These are phyloP conservation scores for Malassezia sympodialis DNA, from an alignment of 1,284 basidiomycete genomes.

Conservation along the genomic window DNA sequence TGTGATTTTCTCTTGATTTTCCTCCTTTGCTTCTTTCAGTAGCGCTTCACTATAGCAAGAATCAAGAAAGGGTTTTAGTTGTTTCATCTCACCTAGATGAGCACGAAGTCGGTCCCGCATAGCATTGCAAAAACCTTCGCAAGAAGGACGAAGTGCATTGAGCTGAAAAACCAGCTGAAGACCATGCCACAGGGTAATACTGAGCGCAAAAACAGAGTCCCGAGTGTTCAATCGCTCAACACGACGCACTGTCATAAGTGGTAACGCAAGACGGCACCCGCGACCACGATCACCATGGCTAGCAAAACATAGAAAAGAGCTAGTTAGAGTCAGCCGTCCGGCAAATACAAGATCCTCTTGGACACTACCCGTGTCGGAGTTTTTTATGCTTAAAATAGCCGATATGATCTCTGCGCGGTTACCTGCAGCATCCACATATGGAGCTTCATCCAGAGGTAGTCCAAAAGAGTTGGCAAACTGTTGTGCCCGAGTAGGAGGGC, in stretches of 20 bases:
- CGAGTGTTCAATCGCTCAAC: conserved; percentile 72
- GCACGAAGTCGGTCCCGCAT: conserved; percentile 81
- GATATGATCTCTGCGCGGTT: conserved; percentile 35
- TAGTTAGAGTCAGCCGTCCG: conserved; percentile 77
- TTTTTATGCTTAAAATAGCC: conserved; percentile 38
- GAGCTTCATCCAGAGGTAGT: conserved; percentile 29
- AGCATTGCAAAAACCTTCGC: conserved; percentile 82
- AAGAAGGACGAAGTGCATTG: conserved; percentile 86
- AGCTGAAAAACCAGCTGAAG: conserved; percentile 91
- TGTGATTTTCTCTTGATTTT: conserved; percentile 12
- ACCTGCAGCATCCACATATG: conserved; percentile 23
- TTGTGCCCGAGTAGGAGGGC: conserved; percentile 36
- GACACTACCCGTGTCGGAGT: conserved; percentile 23
- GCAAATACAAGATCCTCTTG: conserved; percentile 43
- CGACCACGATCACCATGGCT: conserved; percentile 72
- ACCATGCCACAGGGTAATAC: conserved; percentile 86
- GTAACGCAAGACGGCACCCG: conserved; percentile 80
- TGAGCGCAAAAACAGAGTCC: conserved; percentile 70
- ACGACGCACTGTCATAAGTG: conserved; percentile 80
- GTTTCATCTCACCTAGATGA: conserved; percentile 68
- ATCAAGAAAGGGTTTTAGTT: conserved; percentile 77
- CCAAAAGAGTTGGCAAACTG: conserved; percentile 39
- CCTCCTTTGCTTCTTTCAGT: conserved; percentile 47
- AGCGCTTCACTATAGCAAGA: conserved; percentile 92
- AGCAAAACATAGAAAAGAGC: conserved; percentile 81